A percentile compares a stretch with the other conserved stretches of the same genome.
These are phyloP conservation scores for Glycyrrhiza uralensis DNA, from an alignment of 306 rosid species.

Conservation along the genomic window DNA sequence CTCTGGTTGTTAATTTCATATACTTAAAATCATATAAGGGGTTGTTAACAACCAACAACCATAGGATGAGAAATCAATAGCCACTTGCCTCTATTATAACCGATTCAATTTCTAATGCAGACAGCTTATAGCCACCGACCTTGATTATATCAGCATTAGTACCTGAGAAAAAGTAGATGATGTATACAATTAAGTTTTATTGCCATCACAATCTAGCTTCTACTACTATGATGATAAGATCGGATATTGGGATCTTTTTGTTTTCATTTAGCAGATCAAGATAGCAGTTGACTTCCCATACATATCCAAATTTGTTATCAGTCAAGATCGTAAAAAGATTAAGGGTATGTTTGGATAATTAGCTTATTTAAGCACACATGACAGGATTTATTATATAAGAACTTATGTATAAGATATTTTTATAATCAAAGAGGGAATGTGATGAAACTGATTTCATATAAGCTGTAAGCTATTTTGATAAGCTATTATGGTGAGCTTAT, in stretches of 20 bases:
- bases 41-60: neutral
- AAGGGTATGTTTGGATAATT: no score
- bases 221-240: neutral
- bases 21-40: neutral
- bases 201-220: slow-evolving; percentile 2
- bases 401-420: no score
- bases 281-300: neutral
- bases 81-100: slow-evolving; percentile 64
- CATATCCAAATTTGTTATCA: neutral
- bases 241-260: neutral
- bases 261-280: neutral
- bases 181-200: neutral
- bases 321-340: neutral
- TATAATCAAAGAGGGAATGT: no score
- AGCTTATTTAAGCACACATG: no score
- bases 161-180: slow-evolving; percentile 50
- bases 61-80: slow-evolving; percentile 3
- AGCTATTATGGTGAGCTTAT: no score
- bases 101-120: slow-evolving; percentile 95
- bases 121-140: slow-evolving; percentile 90
- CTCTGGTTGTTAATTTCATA: slow-evolving; percentile 7
- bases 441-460: no score
- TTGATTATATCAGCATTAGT: slow-evolving; percentile 86
- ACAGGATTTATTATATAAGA: no score
- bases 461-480: no score